Percentiles rank a stretch among this genome's conserved stretches.
phyloP scores from a whole-genome alignment of 2,329 filamentous ascomycete genomes.

The Ampelomyces quisqualis region DNA sequence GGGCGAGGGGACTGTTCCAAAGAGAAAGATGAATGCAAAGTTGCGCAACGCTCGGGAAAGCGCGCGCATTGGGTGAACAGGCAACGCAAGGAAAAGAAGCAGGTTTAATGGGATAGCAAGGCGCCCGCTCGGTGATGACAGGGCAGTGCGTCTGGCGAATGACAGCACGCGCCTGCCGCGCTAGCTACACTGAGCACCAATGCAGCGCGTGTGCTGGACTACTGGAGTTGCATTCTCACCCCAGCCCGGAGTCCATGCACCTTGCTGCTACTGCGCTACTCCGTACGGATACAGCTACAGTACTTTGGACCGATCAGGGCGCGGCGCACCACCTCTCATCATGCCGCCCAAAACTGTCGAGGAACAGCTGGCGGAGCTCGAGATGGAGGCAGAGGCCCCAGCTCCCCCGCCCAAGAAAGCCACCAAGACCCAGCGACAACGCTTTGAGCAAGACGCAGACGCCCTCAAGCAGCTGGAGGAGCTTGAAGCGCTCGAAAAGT shows the following conservation, averaged over 20 bases:
- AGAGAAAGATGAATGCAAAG: constrained; percentile 26
- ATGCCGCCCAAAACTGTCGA: constrained; percentile 48
- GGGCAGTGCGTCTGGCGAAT: no score
- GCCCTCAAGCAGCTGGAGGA: constrained; percentile 85
- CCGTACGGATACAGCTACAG: no score
- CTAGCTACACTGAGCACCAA: no score
- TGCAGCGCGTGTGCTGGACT: no score
- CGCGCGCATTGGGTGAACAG: constrained; percentile 14
- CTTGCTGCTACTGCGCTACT: no score
- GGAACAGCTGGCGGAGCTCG: constrained; percentile 51
- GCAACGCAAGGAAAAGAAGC: constrained; percentile 21
- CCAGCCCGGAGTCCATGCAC: no score
- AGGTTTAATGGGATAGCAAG: constrained; percentile 20
- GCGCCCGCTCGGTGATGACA: no score
- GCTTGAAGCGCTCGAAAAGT: constrained; percentile 55
- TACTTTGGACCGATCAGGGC: no score
- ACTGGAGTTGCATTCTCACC: no score
- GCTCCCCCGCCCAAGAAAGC: constrained; percentile 47
- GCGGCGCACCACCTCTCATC: neutral
- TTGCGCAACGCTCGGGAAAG: constrained; percentile 15
- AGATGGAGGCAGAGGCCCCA: constrained; percentile 37
- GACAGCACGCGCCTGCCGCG: no score
- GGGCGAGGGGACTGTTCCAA: constrained; percentile 30
- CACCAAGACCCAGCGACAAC: constrained; percentile 48
- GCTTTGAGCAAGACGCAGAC: constrained; percentile 59